Percentiles rank a stretch among this genome's conserved stretches.
Conservation (phyloP, 176 grass and related monocot genomes). For the Avena sativa region DNA sequence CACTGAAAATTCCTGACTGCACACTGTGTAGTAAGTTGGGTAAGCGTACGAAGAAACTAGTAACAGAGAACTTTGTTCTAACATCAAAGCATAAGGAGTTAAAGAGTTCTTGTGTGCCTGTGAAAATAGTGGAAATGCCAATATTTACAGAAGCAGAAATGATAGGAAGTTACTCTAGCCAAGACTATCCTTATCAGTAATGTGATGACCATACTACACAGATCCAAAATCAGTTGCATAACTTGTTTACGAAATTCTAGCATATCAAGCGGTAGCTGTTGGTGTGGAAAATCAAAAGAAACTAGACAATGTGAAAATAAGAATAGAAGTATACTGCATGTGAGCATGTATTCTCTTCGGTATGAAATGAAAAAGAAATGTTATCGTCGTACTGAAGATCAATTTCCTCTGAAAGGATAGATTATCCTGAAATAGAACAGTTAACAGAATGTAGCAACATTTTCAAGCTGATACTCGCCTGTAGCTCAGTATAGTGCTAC, state of each 20-base stretch:
- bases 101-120: slow-evolving; percentile 84
- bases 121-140: slow-evolving; percentile 33
- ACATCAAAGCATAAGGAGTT: slow-evolving; percentile 74
- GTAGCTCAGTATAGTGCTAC: slow-evolving; percentile 1
- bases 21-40: background rate
- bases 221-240: slow-evolving; percentile 76
- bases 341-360: background rate
- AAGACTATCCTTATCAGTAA: slow-evolving; percentile 60
- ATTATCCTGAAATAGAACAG: slow-evolving; percentile 16
- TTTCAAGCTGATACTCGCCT: background rate
- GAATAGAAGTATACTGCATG: background rate
- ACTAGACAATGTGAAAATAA: slow-evolving; percentile 6
- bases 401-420: background rate
- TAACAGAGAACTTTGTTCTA: background rate
- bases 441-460: background rate
- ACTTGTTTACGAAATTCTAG: slow-evolving; percentile 92
- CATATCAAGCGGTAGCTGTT: slow-evolving; percentile 81
- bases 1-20: background rate
- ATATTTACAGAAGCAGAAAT: slow-evolving; percentile 28
- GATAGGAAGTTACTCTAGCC: background rate
- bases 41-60: background rate
- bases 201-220: slow-evolving; percentile 92
- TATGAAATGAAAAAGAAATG: background rate
- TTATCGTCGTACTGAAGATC: slow-evolving; percentile 12
- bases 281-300: slow-evolving; percentile 9